phyloP scores from a whole-genome alignment of 1,139 yeast species.

The Sugiyamaella japonica region DNA sequence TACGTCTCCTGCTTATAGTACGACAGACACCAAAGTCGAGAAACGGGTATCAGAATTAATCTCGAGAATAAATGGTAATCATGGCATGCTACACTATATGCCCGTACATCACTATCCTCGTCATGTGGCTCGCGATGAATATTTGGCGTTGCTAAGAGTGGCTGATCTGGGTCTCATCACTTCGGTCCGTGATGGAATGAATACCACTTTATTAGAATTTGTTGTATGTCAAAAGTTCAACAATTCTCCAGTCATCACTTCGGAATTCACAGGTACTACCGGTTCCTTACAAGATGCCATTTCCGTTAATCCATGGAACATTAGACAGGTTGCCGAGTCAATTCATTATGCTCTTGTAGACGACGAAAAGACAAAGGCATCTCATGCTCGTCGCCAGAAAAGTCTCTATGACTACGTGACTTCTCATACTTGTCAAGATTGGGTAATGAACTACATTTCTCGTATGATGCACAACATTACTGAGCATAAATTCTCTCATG shows the following conservation, averaged over 20 bases:
- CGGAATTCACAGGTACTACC: constrained; percentile 94
- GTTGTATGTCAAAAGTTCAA: constrained; percentile 80
- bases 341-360: constrained; percentile 65
- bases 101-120: constrained; percentile 92
- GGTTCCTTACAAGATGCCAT: constrained; percentile 76
- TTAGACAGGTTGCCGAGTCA: constrained; percentile 86
- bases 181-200: constrained; percentile 94
- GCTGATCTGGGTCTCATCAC: constrained; percentile 91
- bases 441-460: constrained; percentile 69
- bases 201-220: constrained; percentile 89
- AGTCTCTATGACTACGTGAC: constrained; percentile 63
- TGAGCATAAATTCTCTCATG: constrained; percentile 47
- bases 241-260: constrained; percentile 74
- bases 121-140: constrained; percentile 85
- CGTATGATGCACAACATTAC: constrained; percentile 54
- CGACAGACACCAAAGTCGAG: constrained; percentile 53
- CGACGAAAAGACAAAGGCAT: constrained; percentile 31
- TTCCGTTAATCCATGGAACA: constrained; percentile 95
- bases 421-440: constrained; percentile 71
- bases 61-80: constrained; percentile 68
- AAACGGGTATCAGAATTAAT: constrained; percentile 67
- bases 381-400: constrained; percentile 44
- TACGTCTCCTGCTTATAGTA: constrained; percentile 68
- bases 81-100: constrained; percentile 74
- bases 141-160: constrained; percentile 78